These are phyloP conservation scores for Cordyceps cateniannulata DNA, from an alignment of 2,329 filamentous ascomycete species.

Conservation along the genomic window DNA sequence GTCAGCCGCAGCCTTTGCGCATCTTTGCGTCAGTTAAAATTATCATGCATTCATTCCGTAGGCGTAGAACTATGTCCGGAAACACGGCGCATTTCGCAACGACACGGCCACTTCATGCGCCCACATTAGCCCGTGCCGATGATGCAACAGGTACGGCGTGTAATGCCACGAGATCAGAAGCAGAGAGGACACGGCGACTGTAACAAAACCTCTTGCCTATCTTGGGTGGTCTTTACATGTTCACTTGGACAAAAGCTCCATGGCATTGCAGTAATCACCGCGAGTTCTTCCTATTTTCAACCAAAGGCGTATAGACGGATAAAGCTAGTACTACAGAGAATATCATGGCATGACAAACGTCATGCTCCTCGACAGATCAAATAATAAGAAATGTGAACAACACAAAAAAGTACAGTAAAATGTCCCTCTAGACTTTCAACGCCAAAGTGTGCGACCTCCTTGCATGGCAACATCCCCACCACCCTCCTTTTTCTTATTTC, in stretches of 20 bases:
- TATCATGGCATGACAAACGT: background rate
- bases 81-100: background rate
- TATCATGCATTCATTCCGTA: background rate
- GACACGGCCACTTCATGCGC: background rate
- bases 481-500: background rate
- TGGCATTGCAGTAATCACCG: background rate
- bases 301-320: background rate
- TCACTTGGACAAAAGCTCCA: background rate
- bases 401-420: background rate
- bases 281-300: background rate
- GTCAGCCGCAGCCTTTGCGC: background rate
- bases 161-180: background rate
- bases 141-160: background rate
- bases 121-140: background rate
- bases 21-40: background rate
- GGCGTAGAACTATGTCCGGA: background rate
- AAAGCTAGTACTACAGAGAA: conserved; percentile 10
- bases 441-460: background rate
- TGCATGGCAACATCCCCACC: background rate
- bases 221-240: too few relatives aligned
- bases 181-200: background rate
- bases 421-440: background rate
- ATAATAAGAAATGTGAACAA: background rate
- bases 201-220: background rate
- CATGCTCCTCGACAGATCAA: background rate